These are phyloP conservation scores for Aspergillus chevalieri DNA, from an alignment of 2,329 filamentous ascomycete genomes.

Conservation along the genomic window DNA sequence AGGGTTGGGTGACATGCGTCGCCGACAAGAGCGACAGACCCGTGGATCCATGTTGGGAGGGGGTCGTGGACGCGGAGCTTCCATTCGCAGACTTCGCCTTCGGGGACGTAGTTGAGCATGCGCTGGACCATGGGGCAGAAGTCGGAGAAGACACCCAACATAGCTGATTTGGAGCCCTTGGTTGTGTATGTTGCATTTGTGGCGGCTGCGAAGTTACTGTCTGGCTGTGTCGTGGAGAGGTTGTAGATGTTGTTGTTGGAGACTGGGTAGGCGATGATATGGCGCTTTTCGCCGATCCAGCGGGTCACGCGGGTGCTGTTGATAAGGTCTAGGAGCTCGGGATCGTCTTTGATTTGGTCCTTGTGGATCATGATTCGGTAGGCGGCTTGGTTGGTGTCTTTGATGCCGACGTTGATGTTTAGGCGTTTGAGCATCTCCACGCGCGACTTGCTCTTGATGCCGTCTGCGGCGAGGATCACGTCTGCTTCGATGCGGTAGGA, in stretches of 20 bases:
- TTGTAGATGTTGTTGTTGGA: constrained; percentile 61
- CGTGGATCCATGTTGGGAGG: constrained; percentile 55
- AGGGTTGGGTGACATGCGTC: constrained; percentile 58
- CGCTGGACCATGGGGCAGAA: constrained; percentile 56
- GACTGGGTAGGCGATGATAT: constrained; percentile 62
- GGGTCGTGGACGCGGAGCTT: constrained; percentile 57
- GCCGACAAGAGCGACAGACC: constrained; percentile 48
- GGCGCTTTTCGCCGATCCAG: constrained; percentile 59
- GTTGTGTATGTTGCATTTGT: constrained; percentile 57
- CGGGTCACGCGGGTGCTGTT: constrained; percentile 52
- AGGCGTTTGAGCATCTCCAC: constrained; percentile 34
- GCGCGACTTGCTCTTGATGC: constrained; percentile 46
- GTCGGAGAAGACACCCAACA: constrained; percentile 53
- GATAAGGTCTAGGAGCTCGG: constrained; percentile 51
- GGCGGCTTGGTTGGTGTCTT: constrained; percentile 46
- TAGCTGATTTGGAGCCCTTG: constrained; percentile 52
- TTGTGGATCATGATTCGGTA: constrained; percentile 49
- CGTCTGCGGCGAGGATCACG: constrained; percentile 48
- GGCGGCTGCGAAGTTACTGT: constrained; percentile 53
- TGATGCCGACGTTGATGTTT: constrained; percentile 32
- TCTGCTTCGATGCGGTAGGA: constrained; percentile 47
- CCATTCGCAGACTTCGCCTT: constrained; percentile 61
- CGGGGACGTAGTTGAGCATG: constrained; percentile 56
- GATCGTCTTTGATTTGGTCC: constrained; percentile 39
- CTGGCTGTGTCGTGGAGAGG: constrained; percentile 56